Conservation (phyloP, 768 basidiomycete genomes). For the Naganishia kalamii region DNA sequence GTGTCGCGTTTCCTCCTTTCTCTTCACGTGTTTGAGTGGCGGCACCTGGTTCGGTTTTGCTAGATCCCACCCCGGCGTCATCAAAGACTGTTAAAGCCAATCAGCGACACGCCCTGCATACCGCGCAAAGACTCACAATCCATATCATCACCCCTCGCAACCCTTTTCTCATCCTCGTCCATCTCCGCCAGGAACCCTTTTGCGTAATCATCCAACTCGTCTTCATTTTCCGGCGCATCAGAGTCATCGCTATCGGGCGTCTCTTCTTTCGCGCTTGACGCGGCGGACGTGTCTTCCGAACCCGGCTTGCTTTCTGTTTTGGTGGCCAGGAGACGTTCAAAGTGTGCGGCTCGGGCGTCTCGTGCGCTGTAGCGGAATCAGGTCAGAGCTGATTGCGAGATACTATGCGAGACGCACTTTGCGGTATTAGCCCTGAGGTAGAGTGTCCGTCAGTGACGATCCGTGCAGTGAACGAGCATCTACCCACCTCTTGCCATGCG, state of each 20-base stretch:
- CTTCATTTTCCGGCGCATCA: background rate
- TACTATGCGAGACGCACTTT: background rate
- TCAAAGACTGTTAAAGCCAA: background rate
- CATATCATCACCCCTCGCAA: constrained; percentile 8
- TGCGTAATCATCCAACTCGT: background rate
- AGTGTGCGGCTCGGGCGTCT: constrained; percentile 8
- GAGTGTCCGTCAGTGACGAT: background rate
- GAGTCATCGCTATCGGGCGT: background rate
- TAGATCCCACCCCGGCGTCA: background rate
- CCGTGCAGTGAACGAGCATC: background rate
- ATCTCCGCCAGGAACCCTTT: constrained; percentile 1
- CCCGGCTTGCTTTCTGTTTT: background rate
- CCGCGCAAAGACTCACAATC: background rate
- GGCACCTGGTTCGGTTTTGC: background rate
- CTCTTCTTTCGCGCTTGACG: background rate
- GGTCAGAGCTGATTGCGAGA: background rate
- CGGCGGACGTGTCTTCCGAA: background rate
- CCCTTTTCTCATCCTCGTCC: constrained; percentile 8
- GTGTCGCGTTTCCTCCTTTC: background rate
- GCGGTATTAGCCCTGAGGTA: background rate
- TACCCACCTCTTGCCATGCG: constrained; percentile 1
- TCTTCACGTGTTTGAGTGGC: background rate
- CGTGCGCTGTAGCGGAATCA: background rate
- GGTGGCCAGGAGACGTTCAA: constrained; percentile 3
- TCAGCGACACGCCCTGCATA: background rate